phyloP scores from a whole-genome alignment of 768 basidiomycete genomes.

The Xanthoconium purpureum region DNA sequence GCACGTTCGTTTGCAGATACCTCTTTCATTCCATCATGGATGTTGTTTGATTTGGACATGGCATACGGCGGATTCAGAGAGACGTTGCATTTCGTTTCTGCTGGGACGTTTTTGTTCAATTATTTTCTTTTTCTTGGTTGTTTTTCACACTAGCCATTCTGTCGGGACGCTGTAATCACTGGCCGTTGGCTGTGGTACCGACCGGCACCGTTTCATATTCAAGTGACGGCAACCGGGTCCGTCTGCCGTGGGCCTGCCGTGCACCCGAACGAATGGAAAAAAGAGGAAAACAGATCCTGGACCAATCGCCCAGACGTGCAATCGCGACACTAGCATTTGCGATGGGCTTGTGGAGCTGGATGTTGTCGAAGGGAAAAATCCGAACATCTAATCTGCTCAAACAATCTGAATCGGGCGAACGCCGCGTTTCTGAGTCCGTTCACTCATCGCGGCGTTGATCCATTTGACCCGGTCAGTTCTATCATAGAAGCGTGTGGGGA shows the following conservation, averaged over 20 bases:
- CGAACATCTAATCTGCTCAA: neutral
- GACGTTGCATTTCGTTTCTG: neutral
- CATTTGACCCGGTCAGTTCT: no score
- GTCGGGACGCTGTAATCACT: neutral
- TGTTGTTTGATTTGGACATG: slow-evolving; percentile 28
- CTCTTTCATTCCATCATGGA: slow-evolving; percentile 11
- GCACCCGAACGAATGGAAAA: neutral
- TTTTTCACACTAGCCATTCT: neutral
- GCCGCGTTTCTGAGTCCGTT: neutral
- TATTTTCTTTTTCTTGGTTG: neutral
- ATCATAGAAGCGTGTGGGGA: no score
- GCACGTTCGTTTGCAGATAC: slow-evolving; percentile 25
- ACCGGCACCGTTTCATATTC: slow-evolving; percentile 14
- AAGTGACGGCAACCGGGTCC: slow-evolving; percentile 9
- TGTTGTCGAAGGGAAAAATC: neutral
- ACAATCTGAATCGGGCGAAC: no score
- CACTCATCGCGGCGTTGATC: no score
- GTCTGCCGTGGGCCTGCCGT: neutral
- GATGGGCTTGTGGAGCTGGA: neutral
- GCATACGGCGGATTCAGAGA: slow-evolving; percentile 2
- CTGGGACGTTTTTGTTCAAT: neutral
- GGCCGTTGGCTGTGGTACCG: neutral
- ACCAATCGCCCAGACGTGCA: neutral
- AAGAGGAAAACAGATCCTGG: neutral
- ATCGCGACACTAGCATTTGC: neutral